Evolutionary conservation across 306 rosid species (phyloP).

Genomic region (Castanea crenata): DNA sequence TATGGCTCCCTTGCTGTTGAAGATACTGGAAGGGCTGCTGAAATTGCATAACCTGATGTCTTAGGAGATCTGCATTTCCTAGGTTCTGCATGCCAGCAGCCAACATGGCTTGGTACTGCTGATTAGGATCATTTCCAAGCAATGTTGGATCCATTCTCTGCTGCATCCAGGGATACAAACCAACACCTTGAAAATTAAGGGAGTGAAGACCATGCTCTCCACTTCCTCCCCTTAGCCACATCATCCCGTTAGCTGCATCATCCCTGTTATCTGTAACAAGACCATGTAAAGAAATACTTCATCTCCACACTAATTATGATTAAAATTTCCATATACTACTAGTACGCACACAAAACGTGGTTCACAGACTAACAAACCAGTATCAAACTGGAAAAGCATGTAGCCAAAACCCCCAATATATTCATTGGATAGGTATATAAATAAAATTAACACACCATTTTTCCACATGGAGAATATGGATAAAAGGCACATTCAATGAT

Average conservation of each 20-base stretch:
- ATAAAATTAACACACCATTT: no score
- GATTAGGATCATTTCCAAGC: constrained; percentile 61
- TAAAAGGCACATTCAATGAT: neutral
- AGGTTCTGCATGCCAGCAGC: constrained; percentile 68
- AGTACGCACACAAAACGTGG: constrained; percentile 1
- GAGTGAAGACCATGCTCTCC: constrained; percentile 67
- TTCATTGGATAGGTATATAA: neutral
- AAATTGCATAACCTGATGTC: constrained; percentile 73
- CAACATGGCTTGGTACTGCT: constrained; percentile 75
- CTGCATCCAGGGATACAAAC: constrained; percentile 82
- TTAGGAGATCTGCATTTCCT: constrained; percentile 61
- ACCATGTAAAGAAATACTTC: constrained; percentile 23
- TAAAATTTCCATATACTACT: neutral
- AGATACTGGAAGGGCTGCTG: constrained; percentile 72
- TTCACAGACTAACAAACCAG: neutral
- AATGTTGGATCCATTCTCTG: constrained; percentile 67
- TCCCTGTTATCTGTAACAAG: constrained; percentile 67
- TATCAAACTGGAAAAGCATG: neutral
- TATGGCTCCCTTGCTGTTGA: constrained; percentile 58
- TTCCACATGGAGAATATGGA: neutral
- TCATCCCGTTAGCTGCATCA: constrained; percentile 64
- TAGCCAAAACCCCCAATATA: neutral
- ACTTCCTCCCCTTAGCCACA: constrained; percentile 74
- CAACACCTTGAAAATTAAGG: constrained; percentile 62
- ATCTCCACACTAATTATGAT: neutral